These are phyloP conservation scores for Phaeolepiota aurea DNA, from an alignment of 768 basidiomycete genomes.

Conservation along the genomic window DNA sequence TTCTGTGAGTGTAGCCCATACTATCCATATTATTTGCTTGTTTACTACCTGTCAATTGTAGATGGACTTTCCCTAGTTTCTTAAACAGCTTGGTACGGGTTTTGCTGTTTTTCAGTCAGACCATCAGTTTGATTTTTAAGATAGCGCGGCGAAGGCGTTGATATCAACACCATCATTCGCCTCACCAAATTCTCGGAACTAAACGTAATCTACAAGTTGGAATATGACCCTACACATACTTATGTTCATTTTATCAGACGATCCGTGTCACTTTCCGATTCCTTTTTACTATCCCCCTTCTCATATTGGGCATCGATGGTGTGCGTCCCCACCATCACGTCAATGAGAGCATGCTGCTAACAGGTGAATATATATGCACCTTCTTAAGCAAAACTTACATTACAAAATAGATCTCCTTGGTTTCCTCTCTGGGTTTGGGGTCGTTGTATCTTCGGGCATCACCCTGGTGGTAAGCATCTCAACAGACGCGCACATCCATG, in stretches of 20 bases:
- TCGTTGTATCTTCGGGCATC: conserved; percentile 59
- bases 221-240: neutral
- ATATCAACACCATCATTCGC: conserved; percentile 56
- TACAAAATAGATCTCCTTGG: conserved; percentile 46
- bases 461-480: conserved; percentile 58
- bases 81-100: conserved; percentile 45
- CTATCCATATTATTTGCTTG: conserved; percentile 5
- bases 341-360: conserved; percentile 51
- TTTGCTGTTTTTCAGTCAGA: too few species aligned
- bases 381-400: neutral
- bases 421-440: conserved; percentile 51
- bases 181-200: conserved; percentile 76
- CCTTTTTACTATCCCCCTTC: conserved; percentile 55
- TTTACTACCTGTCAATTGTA: conserved; percentile 13
- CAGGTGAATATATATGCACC: conserved; percentile 24
- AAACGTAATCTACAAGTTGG: conserved; percentile 54
- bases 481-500: neutral
- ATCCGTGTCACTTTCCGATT: conserved; percentile 70
- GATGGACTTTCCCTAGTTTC: conserved; percentile 63
- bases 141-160: conserved; percentile 56
- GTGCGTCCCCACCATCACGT: conserved; percentile 48
- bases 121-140: too few species aligned
- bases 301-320: conserved; percentile 66
- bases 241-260: conserved; percentile 28
- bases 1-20: conserved; percentile 37